Conservation (phyloP, 352 stramenopile genomes). For the Phytophthora melonis region DNA sequence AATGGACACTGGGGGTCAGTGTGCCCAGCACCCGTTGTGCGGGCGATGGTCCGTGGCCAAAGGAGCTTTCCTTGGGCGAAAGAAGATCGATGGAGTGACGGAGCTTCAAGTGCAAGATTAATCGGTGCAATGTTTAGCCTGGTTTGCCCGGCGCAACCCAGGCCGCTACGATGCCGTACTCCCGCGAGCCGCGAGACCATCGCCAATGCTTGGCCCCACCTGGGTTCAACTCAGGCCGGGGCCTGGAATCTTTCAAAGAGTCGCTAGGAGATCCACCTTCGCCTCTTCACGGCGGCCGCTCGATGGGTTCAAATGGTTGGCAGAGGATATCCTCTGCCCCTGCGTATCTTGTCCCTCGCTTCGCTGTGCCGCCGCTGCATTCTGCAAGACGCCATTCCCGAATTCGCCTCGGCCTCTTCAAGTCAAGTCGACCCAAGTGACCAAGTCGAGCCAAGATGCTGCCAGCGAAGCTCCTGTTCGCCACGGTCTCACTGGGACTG, state of each 20-base stretch:
- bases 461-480: conserved; percentile 22
- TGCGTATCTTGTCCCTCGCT: not conserved
- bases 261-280: conserved; percentile 6
- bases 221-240: conserved; percentile 1
- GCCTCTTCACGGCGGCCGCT: conserved; percentile 6
- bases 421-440: conserved; percentile 26
- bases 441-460: conserved; percentile 30
- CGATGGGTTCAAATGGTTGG: conserved; percentile 13
- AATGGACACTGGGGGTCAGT: too few species aligned
- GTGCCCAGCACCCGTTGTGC: too few species aligned
- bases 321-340: not conserved
- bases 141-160: too few species aligned
- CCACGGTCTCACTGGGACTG: conserved; percentile 16
- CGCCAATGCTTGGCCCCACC: not conserved
- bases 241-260: conserved; percentile 1
- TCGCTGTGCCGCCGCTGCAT: conserved; percentile 17
- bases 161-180: too few species aligned
- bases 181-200: not conserved
- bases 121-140: too few species aligned
- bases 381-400: conserved; percentile 21
- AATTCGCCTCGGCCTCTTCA: conserved; percentile 22
- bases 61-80: too few species aligned
- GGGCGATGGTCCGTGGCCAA: too few species aligned
- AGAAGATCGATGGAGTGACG: too few species aligned
- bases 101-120: too few species aligned